These are phyloP conservation scores for Entomortierella parvispora DNA, from an alignment of 192 early-diverging fungal genomes.

Conservation along the genomic window DNA sequence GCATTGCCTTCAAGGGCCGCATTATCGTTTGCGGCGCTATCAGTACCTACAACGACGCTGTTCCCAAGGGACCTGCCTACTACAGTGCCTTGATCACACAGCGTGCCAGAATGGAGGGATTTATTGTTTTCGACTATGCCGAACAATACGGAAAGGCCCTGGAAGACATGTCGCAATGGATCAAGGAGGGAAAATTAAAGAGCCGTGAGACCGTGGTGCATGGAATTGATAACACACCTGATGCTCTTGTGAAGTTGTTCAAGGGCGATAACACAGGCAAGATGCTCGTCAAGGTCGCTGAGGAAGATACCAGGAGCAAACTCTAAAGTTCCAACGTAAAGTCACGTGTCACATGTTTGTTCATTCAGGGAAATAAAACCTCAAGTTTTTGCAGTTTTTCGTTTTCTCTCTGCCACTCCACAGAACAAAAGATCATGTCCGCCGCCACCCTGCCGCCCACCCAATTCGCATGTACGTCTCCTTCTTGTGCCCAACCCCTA, in stretches of 20 bases:
- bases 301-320: slow-evolving; percentile 41
- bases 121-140: slow-evolving; percentile 58
- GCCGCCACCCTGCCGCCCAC: slow-evolving; percentile 57
- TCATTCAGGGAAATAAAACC: slow-evolving; percentile 12
- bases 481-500: too few relatives aligned
- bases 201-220: slow-evolving; percentile 51
- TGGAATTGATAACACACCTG: slow-evolving; percentile 64
- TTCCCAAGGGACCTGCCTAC: slow-evolving; percentile 52
- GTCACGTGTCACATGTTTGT: slow-evolving; percentile 1
- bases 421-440: slow-evolving; percentile 38
- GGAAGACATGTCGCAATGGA: slow-evolving; percentile 56
- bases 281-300: slow-evolving; percentile 59
- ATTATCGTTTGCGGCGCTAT: slow-evolving; percentile 65
- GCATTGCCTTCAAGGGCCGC: slow-evolving; percentile 56
- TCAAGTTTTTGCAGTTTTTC: slow-evolving; percentile 19
- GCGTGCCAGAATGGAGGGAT: slow-evolving; percentile 63
- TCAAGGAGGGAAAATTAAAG: slow-evolving; percentile 58
- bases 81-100: slow-evolving; percentile 57
- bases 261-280: slow-evolving; percentile 63
- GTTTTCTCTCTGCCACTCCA: slow-evolving; percentile 23
- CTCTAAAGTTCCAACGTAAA: slow-evolving; percentile 15
- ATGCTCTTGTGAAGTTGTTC: slow-evolving; percentile 58
- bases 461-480: slow-evolving; percentile 67
- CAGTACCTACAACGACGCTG: slow-evolving; percentile 56
- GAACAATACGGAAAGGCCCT: slow-evolving; percentile 50